Percentiles rank a stretch among this genome's conserved stretches.
Conservation (phyloP, 352 stramenopile species). For the Pythium sp. region DNA sequence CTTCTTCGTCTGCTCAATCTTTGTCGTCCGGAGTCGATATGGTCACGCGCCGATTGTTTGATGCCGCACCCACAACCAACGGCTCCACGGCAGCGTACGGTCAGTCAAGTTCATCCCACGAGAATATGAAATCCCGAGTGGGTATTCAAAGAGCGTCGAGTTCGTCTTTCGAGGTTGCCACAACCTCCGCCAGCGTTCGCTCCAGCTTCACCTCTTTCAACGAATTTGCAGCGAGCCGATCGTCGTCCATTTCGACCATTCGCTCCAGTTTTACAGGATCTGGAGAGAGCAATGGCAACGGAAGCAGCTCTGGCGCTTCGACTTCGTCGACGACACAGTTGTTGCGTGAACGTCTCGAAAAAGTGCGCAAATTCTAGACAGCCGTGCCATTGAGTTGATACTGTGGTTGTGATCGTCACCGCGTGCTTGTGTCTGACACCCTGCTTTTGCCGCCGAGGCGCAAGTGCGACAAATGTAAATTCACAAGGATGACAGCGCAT, state of each 20-base stretch:
- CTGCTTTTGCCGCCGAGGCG: background rate
- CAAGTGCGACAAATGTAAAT: background rate
- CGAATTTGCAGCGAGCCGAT: conserved; percentile 32
- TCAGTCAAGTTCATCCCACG: conserved; percentile 25
- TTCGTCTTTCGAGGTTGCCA: conserved; percentile 8
- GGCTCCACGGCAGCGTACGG: background rate
- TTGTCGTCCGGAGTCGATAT: conserved; percentile 18
- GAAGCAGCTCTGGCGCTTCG: conserved; percentile 1
- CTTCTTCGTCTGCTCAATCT: background rate
- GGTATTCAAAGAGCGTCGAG: conserved; percentile 13
- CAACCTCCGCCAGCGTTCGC: conserved; percentile 21
- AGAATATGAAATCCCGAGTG: conserved; percentile 16
- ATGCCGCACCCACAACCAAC: conserved; percentile 21
- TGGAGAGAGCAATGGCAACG: background rate
- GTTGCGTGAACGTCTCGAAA: conserved; percentile 23
- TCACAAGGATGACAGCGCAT: background rate
- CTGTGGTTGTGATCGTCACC: background rate
- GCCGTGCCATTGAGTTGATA: background rate
- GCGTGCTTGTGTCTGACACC: too few relatives aligned
- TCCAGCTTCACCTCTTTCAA: conserved; percentile 54
- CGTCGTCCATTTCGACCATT: conserved; percentile 6
- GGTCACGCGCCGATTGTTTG: conserved; percentile 57
- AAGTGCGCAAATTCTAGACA: conserved; percentile 22
- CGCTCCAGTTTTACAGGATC: conserved; percentile 14
- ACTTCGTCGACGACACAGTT: conserved; percentile 21